Conservation (phyloP, 768 basidiomycete genomes). For the Mycena venus region DNA sequence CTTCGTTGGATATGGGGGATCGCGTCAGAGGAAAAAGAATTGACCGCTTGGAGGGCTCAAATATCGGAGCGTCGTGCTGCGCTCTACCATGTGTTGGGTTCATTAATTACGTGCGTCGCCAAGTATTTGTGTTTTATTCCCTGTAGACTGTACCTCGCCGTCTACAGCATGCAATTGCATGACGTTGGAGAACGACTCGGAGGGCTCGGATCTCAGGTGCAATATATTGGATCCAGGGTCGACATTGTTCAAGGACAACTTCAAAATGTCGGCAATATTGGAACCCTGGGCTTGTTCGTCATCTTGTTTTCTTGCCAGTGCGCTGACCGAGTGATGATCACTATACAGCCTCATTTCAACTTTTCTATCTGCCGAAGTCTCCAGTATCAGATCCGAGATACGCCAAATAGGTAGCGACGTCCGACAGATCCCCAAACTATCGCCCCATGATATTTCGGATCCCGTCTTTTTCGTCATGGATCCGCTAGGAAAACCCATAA, state of each 20-base stretch:
- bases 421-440: not conserved
- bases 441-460: not conserved
- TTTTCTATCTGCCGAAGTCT: not conserved
- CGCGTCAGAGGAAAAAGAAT: not conserved
- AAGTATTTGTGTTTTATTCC: not conserved
- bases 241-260: not conserved
- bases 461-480: constrained; percentile 9
- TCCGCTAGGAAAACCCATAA: not conserved
- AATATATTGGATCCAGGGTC: not conserved
- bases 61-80: constrained; percentile 2
- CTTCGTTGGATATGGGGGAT: not conserved
- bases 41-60: not conserved
- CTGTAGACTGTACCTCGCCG: not conserved
- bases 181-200: not conserved
- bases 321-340: not conserved
- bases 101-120: not conserved
- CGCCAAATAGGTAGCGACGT: not conserved
- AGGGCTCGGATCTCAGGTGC: not conserved
- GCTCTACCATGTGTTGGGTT: not conserved
- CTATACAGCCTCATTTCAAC: not conserved
- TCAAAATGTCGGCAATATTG: not conserved
- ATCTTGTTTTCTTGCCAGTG: not conserved
- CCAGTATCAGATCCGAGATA: not conserved
- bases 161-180: not conserved
- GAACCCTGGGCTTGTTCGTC: constrained; percentile 1